Base-by-base conservation (phyloP, 2,329 filamentous ascomycete genomes). In the Trichoderma afroharzianum region DNA sequence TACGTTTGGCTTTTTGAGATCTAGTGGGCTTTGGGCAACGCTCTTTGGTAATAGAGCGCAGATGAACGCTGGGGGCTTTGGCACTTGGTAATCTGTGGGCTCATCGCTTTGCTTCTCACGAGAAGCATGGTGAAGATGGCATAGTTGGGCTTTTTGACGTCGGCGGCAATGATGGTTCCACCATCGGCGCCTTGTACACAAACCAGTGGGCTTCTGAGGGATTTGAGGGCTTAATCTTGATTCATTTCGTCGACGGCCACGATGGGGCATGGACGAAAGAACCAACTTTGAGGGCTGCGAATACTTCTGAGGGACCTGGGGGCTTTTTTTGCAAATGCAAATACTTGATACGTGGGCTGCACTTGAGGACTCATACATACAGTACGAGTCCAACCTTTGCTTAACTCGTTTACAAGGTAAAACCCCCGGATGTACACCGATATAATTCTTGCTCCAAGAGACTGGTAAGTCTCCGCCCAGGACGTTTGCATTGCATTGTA, bases 41-140 rank as follows among this genome's bases (percentile, higher is more conserved):
- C 80, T 82, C 80, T 82, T 83, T 81, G 77, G 74, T 68, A 73
- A 73, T 81, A 81, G 82, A 82, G 82, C 81, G 78, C 82, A 83
- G 85, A 86, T 83, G 81, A 87, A 85, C 85, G 86, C 86, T 83
- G 86, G 86, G 86, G 86, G 86, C 84, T 85, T 84, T 77, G 82
- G 74, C 77, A 74, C 50, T 55, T 57, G 72, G 79, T 79, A 78
- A 76, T 78, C 76, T 77, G 81, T 79, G 80, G 81, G 80, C 81
- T 83, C 76, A 80, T 83, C 81, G 80, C 72, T 43, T 71, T 73
- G 73, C 69, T 71, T 74, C 68, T 58, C 63, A 66, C 12, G 18
- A 21, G 73, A 61, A 70, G 59, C 50, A 47, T 73, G 64, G 63
- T 63, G 32, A 58, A 67, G 24, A 74, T 73, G 76, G 74, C 74